Evolutionary conservation across 2,329 filamentous ascomycete genomes (phyloP), one percentile per base, ranked within the genome.

Genomic region (Sclerotinia glacialis): DNA sequence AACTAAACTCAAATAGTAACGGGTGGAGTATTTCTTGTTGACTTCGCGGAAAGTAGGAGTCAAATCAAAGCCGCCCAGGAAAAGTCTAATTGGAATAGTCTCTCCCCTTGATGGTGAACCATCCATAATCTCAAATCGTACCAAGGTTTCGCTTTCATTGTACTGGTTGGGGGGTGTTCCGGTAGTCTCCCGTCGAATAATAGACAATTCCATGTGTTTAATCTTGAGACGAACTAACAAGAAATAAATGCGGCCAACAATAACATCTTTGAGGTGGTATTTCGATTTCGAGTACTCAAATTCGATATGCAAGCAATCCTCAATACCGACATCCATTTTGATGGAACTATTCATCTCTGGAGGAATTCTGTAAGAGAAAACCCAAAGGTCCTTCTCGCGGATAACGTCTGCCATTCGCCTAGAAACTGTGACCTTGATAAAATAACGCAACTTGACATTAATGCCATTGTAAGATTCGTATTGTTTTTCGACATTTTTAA

Each of bases 401-500:
- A 98, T 92, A 67, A 99, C 94, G 77, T 99, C 95, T 74, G 93
- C 92, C 93, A 99, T 98, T 78, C 95, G 88, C 75, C 95, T 88
- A 62, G 93, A 96, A 58, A 99, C 95, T 46, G 95, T 99, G 73
- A 98, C 95, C 73, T 93, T 91, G 67, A 98, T 89, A 80, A 98
- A 98, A 86, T 99, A 99, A 73, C 95, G 93, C 78, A 99, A 86
- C 83, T 97, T 96, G 76, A 99, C 95, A 78, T 99, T 99, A 86
- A 99, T 99, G 77, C 95, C 95, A 78, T 97, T 96, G 85, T 99
- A 99, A 71, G 93, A 97, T 81, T 99, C 96, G 84, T 99, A 99
- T 79, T 96, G 93, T 84, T 99, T 99, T 85, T 99, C 95, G 75
- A 99, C 93, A 79, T 98, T 99, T 80, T 98, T 98, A 87, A 99